A percentile compares a stretch with the other conserved stretches of the same genome.
Conservation (phyloP, 495 filamentous ascomycete species). For the Elaphomyces granulatus region DNA sequence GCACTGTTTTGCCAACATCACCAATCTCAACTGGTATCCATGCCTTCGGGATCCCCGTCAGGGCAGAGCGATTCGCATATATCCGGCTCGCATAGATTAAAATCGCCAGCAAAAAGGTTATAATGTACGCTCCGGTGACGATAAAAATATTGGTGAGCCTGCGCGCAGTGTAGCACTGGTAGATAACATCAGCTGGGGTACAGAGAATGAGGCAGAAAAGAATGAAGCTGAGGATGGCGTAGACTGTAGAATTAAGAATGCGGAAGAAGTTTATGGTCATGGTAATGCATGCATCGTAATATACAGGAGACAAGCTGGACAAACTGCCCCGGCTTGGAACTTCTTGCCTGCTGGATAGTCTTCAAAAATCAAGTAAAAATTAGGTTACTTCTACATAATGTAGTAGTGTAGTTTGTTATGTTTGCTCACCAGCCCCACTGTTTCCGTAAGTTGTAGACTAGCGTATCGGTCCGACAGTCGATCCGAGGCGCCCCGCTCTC, state of each 20-base stretch:
- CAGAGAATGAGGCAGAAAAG: slow-evolving; percentile 59
- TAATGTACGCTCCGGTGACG: slow-evolving; percentile 60
- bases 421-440: no score
- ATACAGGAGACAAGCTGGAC: no score
- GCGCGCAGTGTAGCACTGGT: slow-evolving; percentile 49
- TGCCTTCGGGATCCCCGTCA: slow-evolving; percentile 69
- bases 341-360: no score
- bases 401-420: no score
- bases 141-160: slow-evolving; percentile 74
- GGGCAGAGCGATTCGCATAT: slow-evolving; percentile 67
- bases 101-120: slow-evolving; percentile 53
- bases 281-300: slow-evolving; percentile 4
- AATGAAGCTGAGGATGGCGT: slow-evolving; percentile 61
- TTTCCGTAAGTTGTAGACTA: no score
- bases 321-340: no score
- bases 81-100: slow-evolving; percentile 77
- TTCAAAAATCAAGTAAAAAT: no score
- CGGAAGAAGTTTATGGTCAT: slow-evolving; percentile 49
- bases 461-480: no score
- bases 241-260: slow-evolving; percentile 69
- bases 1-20: slow-evolving; percentile 51
- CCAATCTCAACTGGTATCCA: slow-evolving; percentile 74
- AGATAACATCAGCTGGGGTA: slow-evolving; percentile 71
- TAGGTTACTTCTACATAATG: no score
- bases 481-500: no score